phyloP scores from a whole-genome alignment of 1,284 basidiomycete genomes.

The Sanghuangporus weigelae region DNA sequence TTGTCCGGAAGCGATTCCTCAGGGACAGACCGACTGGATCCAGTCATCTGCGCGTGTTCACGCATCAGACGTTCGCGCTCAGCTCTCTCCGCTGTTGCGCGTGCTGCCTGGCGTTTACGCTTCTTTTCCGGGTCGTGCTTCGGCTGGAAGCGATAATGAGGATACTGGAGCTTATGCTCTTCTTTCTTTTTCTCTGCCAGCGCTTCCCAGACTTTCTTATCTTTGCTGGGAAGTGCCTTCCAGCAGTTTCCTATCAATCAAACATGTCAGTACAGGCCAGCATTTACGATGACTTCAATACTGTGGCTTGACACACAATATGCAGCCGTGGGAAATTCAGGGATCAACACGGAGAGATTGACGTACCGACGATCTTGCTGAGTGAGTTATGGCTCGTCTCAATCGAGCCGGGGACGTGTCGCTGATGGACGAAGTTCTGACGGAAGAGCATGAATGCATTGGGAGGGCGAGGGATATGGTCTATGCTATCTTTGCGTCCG shows the following conservation, averaged over 20 bases:
- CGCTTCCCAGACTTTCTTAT: slow-evolving; percentile 61
- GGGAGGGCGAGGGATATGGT: slow-evolving; percentile 82
- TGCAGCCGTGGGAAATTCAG: neutral
- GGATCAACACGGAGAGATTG: neutral
- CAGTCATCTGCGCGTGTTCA: neutral
- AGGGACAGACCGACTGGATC: neutral
- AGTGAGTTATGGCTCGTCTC: slow-evolving; percentile 79
- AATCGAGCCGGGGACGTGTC: slow-evolving; percentile 77
- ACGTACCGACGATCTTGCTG: slow-evolving; percentile 65
- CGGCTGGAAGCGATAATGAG: slow-evolving; percentile 67
- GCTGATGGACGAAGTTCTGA: slow-evolving; percentile 78
- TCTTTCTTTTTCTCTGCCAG: slow-evolving; percentile 63
- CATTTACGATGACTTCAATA: neutral
- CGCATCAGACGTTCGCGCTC: slow-evolving; percentile 8
- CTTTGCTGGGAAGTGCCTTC: slow-evolving; percentile 58
- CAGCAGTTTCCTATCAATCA: slow-evolving; percentile 54
- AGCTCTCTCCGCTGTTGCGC: slow-evolving; percentile 26
- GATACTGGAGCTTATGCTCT: slow-evolving; percentile 57
- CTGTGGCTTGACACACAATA: neutral
- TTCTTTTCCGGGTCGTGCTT: slow-evolving; percentile 48
- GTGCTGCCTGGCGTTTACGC: slow-evolving; percentile 13
- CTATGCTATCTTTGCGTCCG: slow-evolving; percentile 31
- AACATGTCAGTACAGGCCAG: neutral
- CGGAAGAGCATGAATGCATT: slow-evolving; percentile 95
- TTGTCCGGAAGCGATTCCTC: neutral